Base-by-base conservation (phyloP, 1,139 yeast genomes). In the Arxiozyma slooffiae region DNA sequence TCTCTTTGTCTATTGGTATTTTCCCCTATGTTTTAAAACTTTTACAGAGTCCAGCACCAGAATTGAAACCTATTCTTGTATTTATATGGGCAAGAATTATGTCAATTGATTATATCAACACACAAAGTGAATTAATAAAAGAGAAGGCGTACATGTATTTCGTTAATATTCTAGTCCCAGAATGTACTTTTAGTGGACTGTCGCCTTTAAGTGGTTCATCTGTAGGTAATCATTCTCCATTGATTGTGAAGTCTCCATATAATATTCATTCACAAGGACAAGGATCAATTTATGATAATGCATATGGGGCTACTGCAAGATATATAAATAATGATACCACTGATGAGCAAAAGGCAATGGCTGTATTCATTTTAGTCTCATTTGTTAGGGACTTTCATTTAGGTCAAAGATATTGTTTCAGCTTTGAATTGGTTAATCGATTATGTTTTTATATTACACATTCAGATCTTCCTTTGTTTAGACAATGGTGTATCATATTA, bases 61-160 rank as follows among this genome's bases (percentile, higher is more conserved):
- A 94, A 61, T 73, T 94, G 54, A 89, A 89, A 61, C 97, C 98
- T 0, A 96, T 92, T 2, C 71, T 92, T 53, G 92, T 94, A 1
- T 94, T 90, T 60, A 92, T 92, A 52, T 92, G 99, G 99, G 96
- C 97, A 0, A 75, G 98, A 58, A 88, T 92, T 24, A 87, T 92
- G 95, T 94, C 97, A 3, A 95, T 92, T 22, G 97, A 92, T 67
- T 84, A 85, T 63, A 79, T 80, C 55, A 85, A 86, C 60, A 89
- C 96, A 2, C 98, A 94, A 64, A 89, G 85, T 57, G 99, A 92
- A 62, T 75, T 92, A 43, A 79, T 94, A 57, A 89, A 90, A 60
- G 97, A 92, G 62, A 85, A 84, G 61, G 97, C 97, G 0, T 92
- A 82, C 67, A 81, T 82, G 59, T 94, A 92, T 67, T 92, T 92